These are phyloP conservation scores for Citrus reticulata DNA, from an alignment of 345 rosid genomes.

Conservation along the genomic window DNA sequence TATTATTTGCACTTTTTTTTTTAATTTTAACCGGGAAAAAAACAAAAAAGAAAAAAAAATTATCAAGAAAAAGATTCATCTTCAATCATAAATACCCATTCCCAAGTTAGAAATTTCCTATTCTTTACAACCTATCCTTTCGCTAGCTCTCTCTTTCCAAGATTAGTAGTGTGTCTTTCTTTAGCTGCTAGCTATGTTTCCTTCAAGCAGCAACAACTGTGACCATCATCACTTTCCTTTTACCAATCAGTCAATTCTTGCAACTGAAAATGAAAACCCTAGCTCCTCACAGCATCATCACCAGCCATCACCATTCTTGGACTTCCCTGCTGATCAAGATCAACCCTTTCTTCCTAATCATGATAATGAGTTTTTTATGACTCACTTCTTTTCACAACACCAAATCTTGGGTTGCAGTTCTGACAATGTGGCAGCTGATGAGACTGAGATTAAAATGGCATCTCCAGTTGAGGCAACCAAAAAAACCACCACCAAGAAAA, in stretches of 20 bases:
- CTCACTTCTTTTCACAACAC: constrained; percentile 13
- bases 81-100: constrained; percentile 1
- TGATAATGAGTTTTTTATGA: constrained; percentile 16
- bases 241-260: constrained; percentile 9
- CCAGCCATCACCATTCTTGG: constrained; percentile 17
- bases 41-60: not conserved
- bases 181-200: constrained; percentile 13
- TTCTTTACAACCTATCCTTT: not conserved
- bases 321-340: constrained; percentile 13
- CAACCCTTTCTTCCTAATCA: constrained; percentile 15
- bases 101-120: not conserved
- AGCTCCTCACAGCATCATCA: constrained; percentile 1
- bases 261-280: constrained; percentile 15
- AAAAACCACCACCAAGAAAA: constrained; percentile 19
- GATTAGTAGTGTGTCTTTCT: not conserved
- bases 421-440: not conserved
- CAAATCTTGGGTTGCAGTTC: constrained; percentile 15
- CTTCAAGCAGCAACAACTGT: constrained; percentile 11
- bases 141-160: constrained; percentile 1
- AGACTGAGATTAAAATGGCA: constrained; percentile 11
- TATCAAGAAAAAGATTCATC: not conserved
- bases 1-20: not conserved
- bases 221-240: constrained; percentile 9
- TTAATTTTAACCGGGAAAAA: not conserved
- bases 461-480: constrained; percentile 17